A percentile compares a stretch with the other conserved stretches of the same genome.
phyloP scores from a whole-genome alignment of 1,284 basidiomycete species.

The Moniliella sp. region DNA sequence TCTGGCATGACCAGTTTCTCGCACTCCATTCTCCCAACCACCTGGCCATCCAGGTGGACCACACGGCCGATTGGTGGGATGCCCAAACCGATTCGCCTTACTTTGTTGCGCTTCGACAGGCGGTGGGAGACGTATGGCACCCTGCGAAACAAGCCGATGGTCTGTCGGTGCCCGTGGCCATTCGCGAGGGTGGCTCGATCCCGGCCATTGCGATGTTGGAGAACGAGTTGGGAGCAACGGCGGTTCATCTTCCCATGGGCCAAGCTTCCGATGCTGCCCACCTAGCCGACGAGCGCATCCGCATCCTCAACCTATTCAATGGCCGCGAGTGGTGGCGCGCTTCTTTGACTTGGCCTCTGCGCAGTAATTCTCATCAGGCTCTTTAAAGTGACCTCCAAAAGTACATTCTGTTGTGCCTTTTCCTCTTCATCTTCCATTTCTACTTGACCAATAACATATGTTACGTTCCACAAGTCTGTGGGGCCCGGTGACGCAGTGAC shows the following conservation, averaged over 20 bases:
- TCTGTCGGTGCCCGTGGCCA: neutral
- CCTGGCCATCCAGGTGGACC: constrained; percentile 46
- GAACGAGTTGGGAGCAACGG: constrained; percentile 53
- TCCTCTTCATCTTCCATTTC: too few species aligned
- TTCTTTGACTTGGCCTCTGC: too few species aligned
- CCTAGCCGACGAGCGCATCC: constrained; percentile 62
- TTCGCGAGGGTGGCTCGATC: too few species aligned
- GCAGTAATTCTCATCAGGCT: too few species aligned
- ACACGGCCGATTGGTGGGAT: constrained; percentile 86
- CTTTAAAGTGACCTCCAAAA: too few species aligned
- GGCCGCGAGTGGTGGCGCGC: constrained; percentile 54
- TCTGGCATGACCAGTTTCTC: constrained; percentile 47
- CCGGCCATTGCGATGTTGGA: constrained; percentile 79
- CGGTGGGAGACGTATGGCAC: constrained; percentile 60
- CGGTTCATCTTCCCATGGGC: constrained; percentile 69
- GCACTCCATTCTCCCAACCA: constrained; percentile 35
- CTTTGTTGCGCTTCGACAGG: constrained; percentile 59
- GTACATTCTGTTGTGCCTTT: too few species aligned
- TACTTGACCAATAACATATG: too few species aligned
- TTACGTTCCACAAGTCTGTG: too few species aligned
- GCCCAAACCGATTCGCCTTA: constrained; percentile 59
- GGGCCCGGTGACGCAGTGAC: too few species aligned
- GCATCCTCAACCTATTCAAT: constrained; percentile 50
- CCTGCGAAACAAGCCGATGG: neutral
- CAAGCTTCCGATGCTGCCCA: constrained; percentile 54